Evolutionary conservation across 768 basidiomycete genomes (phyloP), one percentile per base, ranked within the genome.

Genomic region (Lentinula detonsa): DNA sequence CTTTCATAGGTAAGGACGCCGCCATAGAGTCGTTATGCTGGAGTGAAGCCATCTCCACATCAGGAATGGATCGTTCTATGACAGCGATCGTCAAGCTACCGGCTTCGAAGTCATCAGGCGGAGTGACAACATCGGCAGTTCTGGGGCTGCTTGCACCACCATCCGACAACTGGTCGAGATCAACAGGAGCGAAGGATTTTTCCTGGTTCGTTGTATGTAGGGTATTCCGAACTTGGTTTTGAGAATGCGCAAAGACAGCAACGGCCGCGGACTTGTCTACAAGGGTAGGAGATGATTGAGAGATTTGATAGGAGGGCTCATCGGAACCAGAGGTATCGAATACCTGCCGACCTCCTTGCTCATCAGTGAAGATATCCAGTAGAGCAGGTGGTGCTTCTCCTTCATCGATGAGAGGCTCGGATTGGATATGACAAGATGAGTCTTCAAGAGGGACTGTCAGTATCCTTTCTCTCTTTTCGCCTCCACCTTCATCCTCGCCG

Each of bases 401-500:
- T 9, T 46, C 46, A 21, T 48, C 46, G 7, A 23, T 28, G 18
- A 21, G 9, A 48, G 21, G 11, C 4, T 48, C 46, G 46, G 18
- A 11, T 23, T 23, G 46, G 9, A 9, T n/a, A 43, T 7, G 42
- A 43, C 15, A 43, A 16, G 5, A 39, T n/a, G 42, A 43, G 16
- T 43, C 42, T n/a, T 43, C 8, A 11, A 48, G 6, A 21, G 9
- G n/a, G 2, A 23, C 46, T 18, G 8, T 18, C 2, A 8, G 9
- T 18, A 9, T 18, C 21, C n/a, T 34, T 16, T 51, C 28, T n/a
- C 33, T 51, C 49, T 66, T 66, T 16, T 60, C 64, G 15, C 62
- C 71, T 33, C 73, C 77, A 1, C 71, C 76, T 3, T 71, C 72
- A 9, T 69, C 71, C 1, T 72, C 72, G 0, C 65, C 65, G 3